Percentiles rank a stretch among this genome's conserved stretches.
Evolutionary conservation across 805 yeast species (phyloP).

Genomic region (Groenewaldozyma tartarivorans): DNA sequence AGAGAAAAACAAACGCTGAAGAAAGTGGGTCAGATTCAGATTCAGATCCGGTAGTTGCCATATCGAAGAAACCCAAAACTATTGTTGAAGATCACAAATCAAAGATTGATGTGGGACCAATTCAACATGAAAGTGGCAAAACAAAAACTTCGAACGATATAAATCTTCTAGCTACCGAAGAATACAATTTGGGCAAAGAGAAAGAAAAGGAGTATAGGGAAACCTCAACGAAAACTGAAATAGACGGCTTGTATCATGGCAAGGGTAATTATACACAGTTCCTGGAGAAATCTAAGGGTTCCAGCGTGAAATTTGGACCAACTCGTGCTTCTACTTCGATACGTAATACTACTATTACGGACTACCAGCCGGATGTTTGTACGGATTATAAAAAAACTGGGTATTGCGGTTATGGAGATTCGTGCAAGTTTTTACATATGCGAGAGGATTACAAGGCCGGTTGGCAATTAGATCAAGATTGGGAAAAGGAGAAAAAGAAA

Average conservation of each 20-base stretch:
- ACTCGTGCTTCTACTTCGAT: conserved; percentile 37
- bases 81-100: no score
- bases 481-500: conserved; percentile 40
- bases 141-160: conserved; percentile 13
- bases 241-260: conserved; percentile 15
- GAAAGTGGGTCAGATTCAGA: conserved; percentile 2
- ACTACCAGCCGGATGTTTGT: conserved; percentile 89
- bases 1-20: background rate
- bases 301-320: conserved; percentile 27
- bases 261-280: conserved; percentile 10
- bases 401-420: conserved; percentile 94
- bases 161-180: conserved; percentile 22
- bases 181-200: conserved; percentile 15
- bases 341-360: conserved; percentile 59
- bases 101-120: background rate
- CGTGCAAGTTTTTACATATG: conserved; percentile 87
- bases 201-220: conserved; percentile 1
- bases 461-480: conserved; percentile 56
- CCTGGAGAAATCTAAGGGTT: conserved; percentile 6
- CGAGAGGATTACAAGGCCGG: conserved; percentile 76
- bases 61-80: background rate
- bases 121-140: background rate
- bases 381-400: conserved; percentile 89
- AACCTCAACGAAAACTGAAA: conserved; percentile 3
- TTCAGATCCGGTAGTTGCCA: conserved; percentile 7